These are phyloP conservation scores for Clarireedia paspali DNA, from an alignment of 2,329 filamentous ascomycete genomes.

Conservation along the genomic window DNA sequence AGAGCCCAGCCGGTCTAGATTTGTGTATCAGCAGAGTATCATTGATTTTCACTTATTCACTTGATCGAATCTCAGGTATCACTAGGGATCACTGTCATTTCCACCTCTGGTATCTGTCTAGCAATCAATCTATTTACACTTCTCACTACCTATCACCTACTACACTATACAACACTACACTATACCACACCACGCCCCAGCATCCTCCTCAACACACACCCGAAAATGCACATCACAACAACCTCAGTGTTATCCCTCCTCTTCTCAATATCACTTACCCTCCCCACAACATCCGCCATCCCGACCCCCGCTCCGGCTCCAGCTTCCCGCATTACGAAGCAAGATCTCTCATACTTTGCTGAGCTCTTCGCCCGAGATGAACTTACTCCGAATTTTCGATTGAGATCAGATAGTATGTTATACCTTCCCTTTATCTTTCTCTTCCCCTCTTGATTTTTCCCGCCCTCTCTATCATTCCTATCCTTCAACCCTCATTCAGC, in stretches of 20 bases:
- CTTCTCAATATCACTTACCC: background rate
- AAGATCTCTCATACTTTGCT: background rate
- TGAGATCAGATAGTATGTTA: background rate
- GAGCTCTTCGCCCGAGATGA: background rate
- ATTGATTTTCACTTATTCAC: no score
- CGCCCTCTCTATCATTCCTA: background rate
- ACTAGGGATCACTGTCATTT: no score
- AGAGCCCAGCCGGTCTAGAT: no score
- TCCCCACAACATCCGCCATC: background rate
- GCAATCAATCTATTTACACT: no score
- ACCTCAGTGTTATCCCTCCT: background rate
- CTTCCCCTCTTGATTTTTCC: background rate
- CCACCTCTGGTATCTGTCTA: no score
- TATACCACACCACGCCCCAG: background rate
- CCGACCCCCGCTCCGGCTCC: background rate
- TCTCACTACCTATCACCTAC: no score
- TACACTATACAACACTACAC: no score
- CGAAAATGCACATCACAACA: slow-evolving; percentile 34
- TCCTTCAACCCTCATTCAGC: background rate
- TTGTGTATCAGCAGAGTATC: no score
- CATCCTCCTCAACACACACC: background rate
- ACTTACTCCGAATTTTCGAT: background rate
- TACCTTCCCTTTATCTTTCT: background rate
- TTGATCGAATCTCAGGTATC: no score
- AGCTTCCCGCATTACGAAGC: background rate